Evolutionary conservation across 2,329 filamentous ascomycete species (phyloP).

Genomic region (Fusarium sp.): DNA sequence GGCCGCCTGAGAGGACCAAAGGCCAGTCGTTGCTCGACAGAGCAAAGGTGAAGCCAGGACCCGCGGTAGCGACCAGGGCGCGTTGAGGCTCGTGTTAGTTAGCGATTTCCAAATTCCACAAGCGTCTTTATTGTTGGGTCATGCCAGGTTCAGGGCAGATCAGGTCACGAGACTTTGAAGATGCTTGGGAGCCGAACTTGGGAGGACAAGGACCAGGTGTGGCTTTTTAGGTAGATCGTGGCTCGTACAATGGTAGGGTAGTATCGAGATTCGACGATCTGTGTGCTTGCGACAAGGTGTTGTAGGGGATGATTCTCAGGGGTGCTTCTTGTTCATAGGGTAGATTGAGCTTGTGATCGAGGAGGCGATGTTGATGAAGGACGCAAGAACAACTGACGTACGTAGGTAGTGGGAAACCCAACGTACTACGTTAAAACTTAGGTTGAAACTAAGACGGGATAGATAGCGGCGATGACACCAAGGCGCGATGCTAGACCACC

Average conservation of each 20-base stretch:
- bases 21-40: slow-evolving; percentile 28
- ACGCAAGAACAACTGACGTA: slow-evolving; percentile 21
- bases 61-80: slow-evolving; percentile 20
- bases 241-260: slow-evolving; percentile 13
- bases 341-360: neutral
- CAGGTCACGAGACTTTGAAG: slow-evolving; percentile 32
- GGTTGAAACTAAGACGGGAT: slow-evolving; percentile 23
- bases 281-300: neutral
- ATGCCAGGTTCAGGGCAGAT: slow-evolving; percentile 7
- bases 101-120: slow-evolving; percentile 19
- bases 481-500: slow-evolving; percentile 29
- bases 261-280: neutral
- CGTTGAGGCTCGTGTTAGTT: slow-evolving; percentile 36
- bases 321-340: neutral
- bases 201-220: slow-evolving; percentile 31
- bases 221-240: slow-evolving; percentile 16
- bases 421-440: slow-evolving; percentile 4
- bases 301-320: neutral
- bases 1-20: slow-evolving; percentile 26
- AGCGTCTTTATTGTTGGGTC: slow-evolving; percentile 7
- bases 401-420: slow-evolving; percentile 21
- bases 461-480: slow-evolving; percentile 29
- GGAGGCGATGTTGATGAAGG: slow-evolving; percentile 26
- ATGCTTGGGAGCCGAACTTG: slow-evolving; percentile 14
- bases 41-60: slow-evolving; percentile 14